Evolutionary conservation across 208 protist genomes (phyloP).

Genomic region (Herpetomonas muscarum): DNA sequence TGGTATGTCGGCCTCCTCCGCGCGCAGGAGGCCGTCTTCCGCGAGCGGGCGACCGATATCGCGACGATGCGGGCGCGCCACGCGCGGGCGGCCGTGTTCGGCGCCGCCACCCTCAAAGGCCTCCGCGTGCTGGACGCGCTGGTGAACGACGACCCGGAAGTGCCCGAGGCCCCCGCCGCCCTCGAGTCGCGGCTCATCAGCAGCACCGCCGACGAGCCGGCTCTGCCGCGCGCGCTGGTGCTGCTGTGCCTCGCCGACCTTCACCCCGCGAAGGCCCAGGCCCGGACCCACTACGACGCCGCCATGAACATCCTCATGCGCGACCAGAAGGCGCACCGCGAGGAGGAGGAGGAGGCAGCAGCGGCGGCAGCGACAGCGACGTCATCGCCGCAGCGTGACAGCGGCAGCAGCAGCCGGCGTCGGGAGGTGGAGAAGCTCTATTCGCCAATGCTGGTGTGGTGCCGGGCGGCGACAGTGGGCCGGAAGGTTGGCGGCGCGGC

Average conservation of each 20-base stretch:
- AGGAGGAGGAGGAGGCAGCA: not conserved
- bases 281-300: conserved; percentile 14
- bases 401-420: not conserved
- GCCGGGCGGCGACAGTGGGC: conserved; percentile 20
- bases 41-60: conserved; percentile 53
- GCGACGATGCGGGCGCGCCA: conserved; percentile 56
- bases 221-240: conserved; percentile 40
- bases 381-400: not conserved
- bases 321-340: conserved; percentile 1
- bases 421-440: conserved; percentile 7
- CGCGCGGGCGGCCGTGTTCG: conserved; percentile 57
- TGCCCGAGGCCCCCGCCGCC: conserved; percentile 40
- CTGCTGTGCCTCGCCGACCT: conserved; percentile 22
- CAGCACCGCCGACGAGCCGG: conserved; percentile 35
- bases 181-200: conserved; percentile 49
- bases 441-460: conserved; percentile 53
- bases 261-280: conserved; percentile 29
- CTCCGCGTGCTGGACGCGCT: conserved; percentile 51
- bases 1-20: conserved; percentile 52
- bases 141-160: conserved; percentile 41
- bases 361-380: not conserved
- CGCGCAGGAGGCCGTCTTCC: conserved; percentile 31
- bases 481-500: not conserved
- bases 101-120: conserved; percentile 65
- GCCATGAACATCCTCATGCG: conserved; percentile 37